Conservation (phyloP, 768 basidiomycete species). For the Phaeolepiota aurea region DNA sequence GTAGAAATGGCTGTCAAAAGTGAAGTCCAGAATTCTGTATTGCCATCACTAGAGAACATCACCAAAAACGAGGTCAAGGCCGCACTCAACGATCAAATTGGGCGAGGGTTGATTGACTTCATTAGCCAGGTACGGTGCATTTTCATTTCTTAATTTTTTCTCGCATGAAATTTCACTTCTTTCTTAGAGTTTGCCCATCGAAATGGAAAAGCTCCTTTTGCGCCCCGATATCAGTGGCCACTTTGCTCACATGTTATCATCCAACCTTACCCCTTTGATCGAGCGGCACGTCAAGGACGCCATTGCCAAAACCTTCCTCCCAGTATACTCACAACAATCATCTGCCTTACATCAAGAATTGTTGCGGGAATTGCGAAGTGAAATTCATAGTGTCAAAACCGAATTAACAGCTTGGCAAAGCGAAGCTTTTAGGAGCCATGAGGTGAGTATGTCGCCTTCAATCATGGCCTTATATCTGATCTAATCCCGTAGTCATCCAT, state of each 20-base stretch:
- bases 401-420: slow-evolving; percentile 79
- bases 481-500: slow-evolving; percentile 53
- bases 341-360: slow-evolving; percentile 74
- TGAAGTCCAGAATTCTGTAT: slow-evolving; percentile 77
- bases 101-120: slow-evolving; percentile 60
- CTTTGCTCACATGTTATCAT: slow-evolving; percentile 66
- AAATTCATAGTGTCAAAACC: slow-evolving; percentile 70
- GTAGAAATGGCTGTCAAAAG: slow-evolving; percentile 85
- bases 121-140: slow-evolving; percentile 61
- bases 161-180: slow-evolving; percentile 7
- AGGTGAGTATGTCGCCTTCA: slow-evolving; percentile 41
- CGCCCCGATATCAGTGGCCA: slow-evolving; percentile 72
- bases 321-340: slow-evolving; percentile 70
- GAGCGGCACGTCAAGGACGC: slow-evolving; percentile 79
- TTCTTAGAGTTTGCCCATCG: slow-evolving; percentile 59
- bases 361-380: slow-evolving; percentile 62
- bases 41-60: slow-evolving; percentile 76
- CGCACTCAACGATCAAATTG: slow-evolving; percentile 72
- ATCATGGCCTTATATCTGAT: neutral
- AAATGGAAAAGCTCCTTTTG: slow-evolving; percentile 72
- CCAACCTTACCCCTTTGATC: slow-evolving; percentile 65
- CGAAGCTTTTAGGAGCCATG: slow-evolving; percentile 69
- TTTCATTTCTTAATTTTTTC: neutral
- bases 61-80: slow-evolving; percentile 75
- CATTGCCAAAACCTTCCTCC: slow-evolving; percentile 64